phyloP scores from a whole-genome alignment of 2,329 filamentous ascomycete species.

The Pseudogymnoascus sp. region DNA sequence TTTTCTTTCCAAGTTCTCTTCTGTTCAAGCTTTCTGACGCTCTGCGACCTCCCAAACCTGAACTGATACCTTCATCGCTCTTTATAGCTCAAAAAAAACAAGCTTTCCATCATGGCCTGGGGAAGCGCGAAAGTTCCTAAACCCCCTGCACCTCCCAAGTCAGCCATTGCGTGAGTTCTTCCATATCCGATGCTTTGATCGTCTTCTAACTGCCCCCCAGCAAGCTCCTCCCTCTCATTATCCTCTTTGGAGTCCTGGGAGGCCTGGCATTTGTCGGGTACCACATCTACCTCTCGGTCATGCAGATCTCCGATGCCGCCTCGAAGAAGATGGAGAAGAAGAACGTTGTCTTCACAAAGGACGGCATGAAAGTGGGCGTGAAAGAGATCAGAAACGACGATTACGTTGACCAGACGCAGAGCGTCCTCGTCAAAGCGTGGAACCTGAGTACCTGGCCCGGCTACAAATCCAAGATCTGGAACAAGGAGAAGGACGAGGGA shows the following conservation, averaged over 20 bases:
- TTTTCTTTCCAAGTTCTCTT: background rate
- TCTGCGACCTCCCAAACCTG: background rate
- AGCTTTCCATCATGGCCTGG: constrained; percentile 29
- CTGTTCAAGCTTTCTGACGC: background rate
- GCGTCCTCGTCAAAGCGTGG: constrained; percentile 59
- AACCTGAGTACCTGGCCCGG: constrained; percentile 39
- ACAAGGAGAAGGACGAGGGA: constrained; percentile 26
- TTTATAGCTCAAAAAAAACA: constrained; percentile 12
- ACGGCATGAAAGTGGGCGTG: constrained; percentile 64
- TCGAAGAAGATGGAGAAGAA: constrained; percentile 66
- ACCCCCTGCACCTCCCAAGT: constrained; percentile 26
- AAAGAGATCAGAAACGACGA: constrained; percentile 61
- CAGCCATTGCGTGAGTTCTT: constrained; percentile 26
- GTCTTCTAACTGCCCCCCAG: constrained; percentile 15
- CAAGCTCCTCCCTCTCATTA: constrained; percentile 58
- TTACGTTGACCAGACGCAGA: constrained; percentile 69
- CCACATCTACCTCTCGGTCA: constrained; percentile 62
- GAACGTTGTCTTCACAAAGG: constrained; percentile 69
- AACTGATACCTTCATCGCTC: background rate
- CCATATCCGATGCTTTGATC: background rate
- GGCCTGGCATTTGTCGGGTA: constrained; percentile 60
- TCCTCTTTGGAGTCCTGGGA: constrained; percentile 53
- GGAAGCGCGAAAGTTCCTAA: constrained; percentile 22
- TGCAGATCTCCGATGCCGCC: constrained; percentile 58
- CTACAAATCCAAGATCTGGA: constrained; percentile 33